Conservation (phyloP, 345 rosid species). For the Camelina hispida region DNA sequence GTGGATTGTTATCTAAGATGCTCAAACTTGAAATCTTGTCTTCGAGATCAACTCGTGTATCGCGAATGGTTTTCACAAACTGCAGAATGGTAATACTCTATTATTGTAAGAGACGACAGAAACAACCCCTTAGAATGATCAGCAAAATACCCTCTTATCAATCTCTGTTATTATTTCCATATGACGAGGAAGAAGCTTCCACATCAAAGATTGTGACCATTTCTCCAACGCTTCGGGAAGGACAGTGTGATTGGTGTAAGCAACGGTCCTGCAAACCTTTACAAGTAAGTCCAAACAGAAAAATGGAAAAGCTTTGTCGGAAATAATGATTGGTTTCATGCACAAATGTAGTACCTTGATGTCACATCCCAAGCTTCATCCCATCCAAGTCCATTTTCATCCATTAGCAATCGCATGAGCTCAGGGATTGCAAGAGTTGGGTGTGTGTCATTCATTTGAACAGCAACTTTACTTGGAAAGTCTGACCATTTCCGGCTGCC, state of each 20-base stretch:
- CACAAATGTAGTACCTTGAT: slow-evolving; percentile 52
- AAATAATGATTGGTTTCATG: slow-evolving; percentile 11
- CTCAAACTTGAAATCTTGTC: slow-evolving; percentile 77
- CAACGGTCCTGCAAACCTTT: slow-evolving; percentile 68
- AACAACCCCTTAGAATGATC: slow-evolving; percentile 10
- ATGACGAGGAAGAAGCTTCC: slow-evolving; percentile 99
- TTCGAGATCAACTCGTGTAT: slow-evolving; percentile 69
- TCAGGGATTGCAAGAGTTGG: slow-evolving; percentile 98
- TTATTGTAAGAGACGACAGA: slow-evolving; percentile 28
- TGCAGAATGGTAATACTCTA: slow-evolving; percentile 45
- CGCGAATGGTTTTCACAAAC: slow-evolving; percentile 68
- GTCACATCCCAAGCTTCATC: slow-evolving; percentile 98
- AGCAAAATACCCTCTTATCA: slow-evolving; percentile 72
- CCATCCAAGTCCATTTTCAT: slow-evolving; percentile 94
- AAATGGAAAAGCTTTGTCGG: not conserved
- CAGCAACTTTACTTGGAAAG: slow-evolving; percentile 87
- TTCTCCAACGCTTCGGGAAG: slow-evolving; percentile 99
- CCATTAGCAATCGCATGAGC: slow-evolving; percentile 90
- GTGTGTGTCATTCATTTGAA: slow-evolving; percentile 97
- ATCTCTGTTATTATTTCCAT: slow-evolving; percentile 97
- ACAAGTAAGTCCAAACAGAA: slow-evolving; percentile 27
- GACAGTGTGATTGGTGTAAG: slow-evolving; percentile 97
- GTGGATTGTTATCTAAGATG: slow-evolving; percentile 82
- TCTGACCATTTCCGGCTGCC: slow-evolving; percentile 81
- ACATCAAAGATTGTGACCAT: slow-evolving; percentile 91